Evolutionary conservation across 2,329 filamentous ascomycete species (phyloP).

Genomic region (Aspergillus sp.): DNA sequence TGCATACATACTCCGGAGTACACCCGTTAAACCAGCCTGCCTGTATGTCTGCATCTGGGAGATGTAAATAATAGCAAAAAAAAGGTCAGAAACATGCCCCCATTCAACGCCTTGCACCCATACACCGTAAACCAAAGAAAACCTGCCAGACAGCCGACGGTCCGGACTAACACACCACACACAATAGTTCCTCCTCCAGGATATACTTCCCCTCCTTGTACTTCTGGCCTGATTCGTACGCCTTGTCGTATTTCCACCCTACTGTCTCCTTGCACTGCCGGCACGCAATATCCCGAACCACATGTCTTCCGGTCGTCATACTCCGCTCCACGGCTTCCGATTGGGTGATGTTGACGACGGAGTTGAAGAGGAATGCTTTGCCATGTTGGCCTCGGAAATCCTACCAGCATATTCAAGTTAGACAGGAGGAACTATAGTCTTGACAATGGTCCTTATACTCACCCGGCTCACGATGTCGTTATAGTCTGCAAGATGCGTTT

Average conservation of each 20-base stretch:
- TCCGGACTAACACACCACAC: conserved; percentile 55
- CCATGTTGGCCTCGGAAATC: conserved; percentile 98
- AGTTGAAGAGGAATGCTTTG: conserved; percentile 94
- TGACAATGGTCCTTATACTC: conserved; percentile 27
- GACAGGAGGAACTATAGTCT: too few species aligned
- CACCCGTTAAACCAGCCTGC: too few species aligned
- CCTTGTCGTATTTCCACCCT: conserved; percentile 98
- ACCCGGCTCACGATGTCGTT: conserved; percentile 94
- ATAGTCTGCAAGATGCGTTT: conserved; percentile 88
- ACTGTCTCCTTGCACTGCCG: conserved; percentile 86
- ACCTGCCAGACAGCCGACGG: neutral
- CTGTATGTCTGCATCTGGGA: too few species aligned
- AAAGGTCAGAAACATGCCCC: neutral
- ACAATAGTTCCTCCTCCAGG: conserved; percentile 81
- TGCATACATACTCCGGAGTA: too few species aligned
- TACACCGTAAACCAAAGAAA: conserved; percentile 4
- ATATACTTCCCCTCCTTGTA: conserved; percentile 99
- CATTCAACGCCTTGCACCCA: conserved; percentile 13
- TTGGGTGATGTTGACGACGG: conserved; percentile 79
- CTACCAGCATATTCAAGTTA: conserved; percentile 39
- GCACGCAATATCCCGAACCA: conserved; percentile 89
- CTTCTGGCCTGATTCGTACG: conserved; percentile 83
- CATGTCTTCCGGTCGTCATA: conserved; percentile 94
- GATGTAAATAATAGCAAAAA: neutral
- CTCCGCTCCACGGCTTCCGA: conserved; percentile 82